phyloP scores from a whole-genome alignment of 805 yeast species.

The Yueomyces sinensis region DNA sequence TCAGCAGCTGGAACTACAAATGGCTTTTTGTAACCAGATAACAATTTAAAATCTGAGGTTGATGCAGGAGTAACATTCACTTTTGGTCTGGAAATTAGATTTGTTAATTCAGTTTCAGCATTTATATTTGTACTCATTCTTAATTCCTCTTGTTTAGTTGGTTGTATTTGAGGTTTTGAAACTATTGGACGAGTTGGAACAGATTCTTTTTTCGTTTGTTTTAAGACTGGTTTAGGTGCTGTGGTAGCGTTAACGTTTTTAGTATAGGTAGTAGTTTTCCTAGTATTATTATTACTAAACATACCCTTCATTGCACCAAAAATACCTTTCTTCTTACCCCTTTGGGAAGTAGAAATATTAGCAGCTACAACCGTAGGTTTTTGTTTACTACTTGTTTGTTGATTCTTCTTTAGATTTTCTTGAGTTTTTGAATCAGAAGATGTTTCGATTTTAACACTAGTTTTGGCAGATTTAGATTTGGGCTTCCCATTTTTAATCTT shows the following conservation, averaged over 20 bases:
- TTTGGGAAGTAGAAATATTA: too few relatives aligned
- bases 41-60: neutral
- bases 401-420: too few relatives aligned
- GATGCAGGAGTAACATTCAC: conserved; percentile 1
- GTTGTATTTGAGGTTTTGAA: conserved; percentile 1
- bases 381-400: neutral
- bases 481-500: too few relatives aligned
- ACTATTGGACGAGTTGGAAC: conserved; percentile 5
- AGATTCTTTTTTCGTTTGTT: conserved; percentile 2
- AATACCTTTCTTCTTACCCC: conserved; percentile 8
- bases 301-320: conserved; percentile 8
- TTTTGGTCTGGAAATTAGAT: neutral
- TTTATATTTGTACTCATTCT: neutral
- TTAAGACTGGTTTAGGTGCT: too few relatives aligned
- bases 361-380: too few relatives aligned
- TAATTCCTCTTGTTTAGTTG: neutral
- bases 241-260: too few relatives aligned
- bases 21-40: neutral
- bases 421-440: too few relatives aligned
- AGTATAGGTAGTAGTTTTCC: too few relatives aligned
- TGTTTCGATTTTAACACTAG: too few relatives aligned
- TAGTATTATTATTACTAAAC: conserved; percentile 7
- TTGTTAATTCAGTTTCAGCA: neutral
- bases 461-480: too few relatives aligned
- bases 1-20: too few relatives aligned